These are phyloP conservation scores for Herpetospermum pedunculosum DNA, from an alignment of 306 rosid species.

Conservation along the genomic window DNA sequence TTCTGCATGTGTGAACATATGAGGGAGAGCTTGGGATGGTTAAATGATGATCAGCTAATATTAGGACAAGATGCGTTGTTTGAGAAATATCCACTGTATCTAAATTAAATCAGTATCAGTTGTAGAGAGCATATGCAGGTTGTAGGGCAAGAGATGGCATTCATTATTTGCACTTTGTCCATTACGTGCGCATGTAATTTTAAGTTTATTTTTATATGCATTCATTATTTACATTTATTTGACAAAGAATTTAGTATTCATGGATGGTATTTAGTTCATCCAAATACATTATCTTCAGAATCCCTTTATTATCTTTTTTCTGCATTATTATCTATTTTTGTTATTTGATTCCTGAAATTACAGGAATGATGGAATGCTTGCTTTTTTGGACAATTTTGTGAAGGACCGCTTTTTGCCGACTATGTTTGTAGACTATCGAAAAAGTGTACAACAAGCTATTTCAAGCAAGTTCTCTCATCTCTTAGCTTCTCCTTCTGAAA, in stretches of 20 bases:
- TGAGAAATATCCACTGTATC: not conserved
- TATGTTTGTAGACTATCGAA: slow-evolving; percentile 97
- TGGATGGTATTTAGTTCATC: not conserved
- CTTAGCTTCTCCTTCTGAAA: slow-evolving; percentile 6
- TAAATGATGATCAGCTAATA: not conserved
- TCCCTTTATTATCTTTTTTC: not conserved
- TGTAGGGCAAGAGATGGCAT: not conserved
- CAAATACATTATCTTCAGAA: not conserved
- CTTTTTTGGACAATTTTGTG: slow-evolving; percentile 96
- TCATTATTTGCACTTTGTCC: not conserved
- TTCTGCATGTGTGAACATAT: not conserved
- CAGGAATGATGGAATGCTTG: slow-evolving; percentile 91
- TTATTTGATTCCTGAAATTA: slow-evolving; percentile 26
- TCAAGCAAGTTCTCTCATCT: slow-evolving; percentile 74
- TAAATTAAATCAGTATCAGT: not conserved
- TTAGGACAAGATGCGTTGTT: not conserved
- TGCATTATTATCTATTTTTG: not conserved
- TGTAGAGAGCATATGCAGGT: not conserved
- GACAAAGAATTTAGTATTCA: not conserved
- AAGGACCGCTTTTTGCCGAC: slow-evolving; percentile 97
- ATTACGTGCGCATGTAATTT: not conserved
- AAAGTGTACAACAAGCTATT: slow-evolving; percentile 97
- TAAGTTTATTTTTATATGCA: not conserved
- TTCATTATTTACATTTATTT: not conserved
- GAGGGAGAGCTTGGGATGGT: not conserved